phyloP scores from a whole-genome alignment of 371 early-diverging fungal species.

The Rhizopus sp. region DNA sequence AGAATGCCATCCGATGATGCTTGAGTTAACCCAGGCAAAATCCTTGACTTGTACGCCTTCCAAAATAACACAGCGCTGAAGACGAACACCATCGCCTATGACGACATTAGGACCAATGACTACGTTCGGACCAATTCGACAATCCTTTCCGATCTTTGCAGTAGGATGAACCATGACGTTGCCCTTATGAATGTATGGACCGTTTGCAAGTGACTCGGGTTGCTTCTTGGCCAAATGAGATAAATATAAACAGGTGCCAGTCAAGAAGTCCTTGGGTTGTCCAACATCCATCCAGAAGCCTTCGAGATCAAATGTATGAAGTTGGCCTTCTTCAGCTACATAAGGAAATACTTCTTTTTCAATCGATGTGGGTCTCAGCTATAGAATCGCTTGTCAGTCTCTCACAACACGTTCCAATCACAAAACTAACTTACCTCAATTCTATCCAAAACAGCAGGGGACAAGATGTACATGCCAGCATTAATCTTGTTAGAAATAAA shows the following conservation, averaged over 20 bases:
- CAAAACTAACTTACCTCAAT: slow-evolving; percentile 66
- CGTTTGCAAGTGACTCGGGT: slow-evolving; percentile 69
- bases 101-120: slow-evolving; percentile 90
- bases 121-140: slow-evolving; percentile 96
- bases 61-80: slow-evolving; percentile 89
- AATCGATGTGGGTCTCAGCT: slow-evolving; percentile 86
- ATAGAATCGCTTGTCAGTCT: slow-evolving; percentile 7
- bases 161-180: slow-evolving; percentile 90
- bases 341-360: slow-evolving; percentile 98
- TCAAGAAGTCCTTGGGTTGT: slow-evolving; percentile 98
- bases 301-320: slow-evolving; percentile 92
- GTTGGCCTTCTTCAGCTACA: slow-evolving; percentile 84
- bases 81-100: slow-evolving; percentile 94
- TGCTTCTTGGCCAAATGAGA: slow-evolving; percentile 73
- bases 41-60: slow-evolving; percentile 88
- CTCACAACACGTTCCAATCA: not conserved
- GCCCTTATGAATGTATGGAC: slow-evolving; percentile 71
- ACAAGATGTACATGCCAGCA: slow-evolving; percentile 99
- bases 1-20: slow-evolving; percentile 98
- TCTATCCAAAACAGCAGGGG: slow-evolving; percentile 87
- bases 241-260: slow-evolving; percentile 94
- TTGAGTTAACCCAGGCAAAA: slow-evolving; percentile 86
- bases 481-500: slow-evolving; percentile 98
- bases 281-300: slow-evolving; percentile 99
- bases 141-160: slow-evolving; percentile 91